Base-by-base conservation (phyloP, 345 rosid species). In the Bretschneidera sinensis region DNA sequence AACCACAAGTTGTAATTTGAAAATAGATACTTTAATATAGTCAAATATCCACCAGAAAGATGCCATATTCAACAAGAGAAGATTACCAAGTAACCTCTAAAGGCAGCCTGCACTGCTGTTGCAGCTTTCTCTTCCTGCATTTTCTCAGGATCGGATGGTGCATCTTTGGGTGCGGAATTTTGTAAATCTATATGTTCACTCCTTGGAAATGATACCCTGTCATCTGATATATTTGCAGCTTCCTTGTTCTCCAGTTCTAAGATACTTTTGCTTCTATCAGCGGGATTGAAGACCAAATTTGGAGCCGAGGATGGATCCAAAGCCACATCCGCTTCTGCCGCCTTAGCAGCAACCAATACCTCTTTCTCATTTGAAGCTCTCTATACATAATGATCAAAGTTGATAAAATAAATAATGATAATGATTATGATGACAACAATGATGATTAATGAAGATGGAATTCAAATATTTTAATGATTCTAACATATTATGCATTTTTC, bases 11-110 rank as follows among this genome's bases (percentile, higher is more conserved):
- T 21, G 13, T 21, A 2, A 51, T 51, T 20, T 51, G 5, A 20
- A 21, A 51, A 20, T 17, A 1, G 24, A 14, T 51, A 21, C 24
- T 21, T 51, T 23, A 51, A 51, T 51, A 1, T 39, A 19, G 24
- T 51, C 16, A 51, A 6, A 24, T 24, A 21, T 20, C 3, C 11
- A 39, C 24, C 6, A 51, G 3, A 49, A 11, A 10, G 11, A 3
- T 19, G 10, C 9, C 25, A 54, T n/a, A 43, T 5, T 4, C 15
- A 25, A 60, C 19, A 48, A 20, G 22, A 54, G 59, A 73, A 63
- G 25, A 68, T 72, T 92, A 92, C 98, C 98, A 87, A 67, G 78
- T 83, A 85, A 54, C 98, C 97, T 81, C 96, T 81, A 75, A 92
- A 92, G 60, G 88, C 88, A 76, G 98, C 97, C 74, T 89, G 98